These are phyloP conservation scores for Rugonectria rugulosa DNA, from an alignment of 2,329 filamentous ascomycete species.

Conservation along the genomic window DNA sequence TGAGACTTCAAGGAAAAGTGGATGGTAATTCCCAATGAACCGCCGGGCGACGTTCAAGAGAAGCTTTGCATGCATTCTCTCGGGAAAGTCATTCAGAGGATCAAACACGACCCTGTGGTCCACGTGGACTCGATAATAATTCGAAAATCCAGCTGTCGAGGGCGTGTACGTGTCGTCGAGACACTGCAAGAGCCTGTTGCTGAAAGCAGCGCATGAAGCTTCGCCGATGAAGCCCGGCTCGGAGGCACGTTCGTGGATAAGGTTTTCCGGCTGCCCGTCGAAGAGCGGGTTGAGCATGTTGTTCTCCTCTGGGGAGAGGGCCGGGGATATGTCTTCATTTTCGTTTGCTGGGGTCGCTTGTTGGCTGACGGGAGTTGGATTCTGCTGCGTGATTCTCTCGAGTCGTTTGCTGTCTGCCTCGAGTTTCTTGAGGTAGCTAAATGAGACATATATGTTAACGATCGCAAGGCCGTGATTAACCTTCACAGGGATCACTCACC, in stretches of 20 bases:
- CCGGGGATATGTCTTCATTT: conserved; percentile 46
- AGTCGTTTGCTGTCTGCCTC: conserved; percentile 29
- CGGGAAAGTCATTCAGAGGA: conserved; percentile 28
- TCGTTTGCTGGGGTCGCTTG: conserved; percentile 25
- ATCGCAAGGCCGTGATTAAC: conserved; percentile 30
- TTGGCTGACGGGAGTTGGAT: conserved; percentile 31
- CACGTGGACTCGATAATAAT: conserved; percentile 30
- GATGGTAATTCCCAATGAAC: conserved; percentile 44
- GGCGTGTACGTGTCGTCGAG: conserved; percentile 39
- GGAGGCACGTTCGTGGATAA: conserved; percentile 24
- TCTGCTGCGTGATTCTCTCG: conserved; percentile 36
- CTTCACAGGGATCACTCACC: no score
- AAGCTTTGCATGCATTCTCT: conserved; percentile 41
- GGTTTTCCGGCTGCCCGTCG: conserved; percentile 31
- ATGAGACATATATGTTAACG: not conserved
- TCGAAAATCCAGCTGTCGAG: conserved; percentile 38
- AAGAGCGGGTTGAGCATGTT: conserved; percentile 41
- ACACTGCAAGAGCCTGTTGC: conserved; percentile 39
- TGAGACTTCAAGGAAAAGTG: conserved; percentile 44
- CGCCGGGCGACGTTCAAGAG: conserved; percentile 39
- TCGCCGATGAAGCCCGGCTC: conserved; percentile 42
- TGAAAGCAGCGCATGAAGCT: conserved; percentile 41
- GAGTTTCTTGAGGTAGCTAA: conserved; percentile 44
- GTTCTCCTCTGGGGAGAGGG: conserved; percentile 36
- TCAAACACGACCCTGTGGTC: conserved; percentile 1